Evolutionary conservation across 2,329 filamentous ascomycete species (phyloP).

Genomic region (Ascomycota sp.): DNA sequence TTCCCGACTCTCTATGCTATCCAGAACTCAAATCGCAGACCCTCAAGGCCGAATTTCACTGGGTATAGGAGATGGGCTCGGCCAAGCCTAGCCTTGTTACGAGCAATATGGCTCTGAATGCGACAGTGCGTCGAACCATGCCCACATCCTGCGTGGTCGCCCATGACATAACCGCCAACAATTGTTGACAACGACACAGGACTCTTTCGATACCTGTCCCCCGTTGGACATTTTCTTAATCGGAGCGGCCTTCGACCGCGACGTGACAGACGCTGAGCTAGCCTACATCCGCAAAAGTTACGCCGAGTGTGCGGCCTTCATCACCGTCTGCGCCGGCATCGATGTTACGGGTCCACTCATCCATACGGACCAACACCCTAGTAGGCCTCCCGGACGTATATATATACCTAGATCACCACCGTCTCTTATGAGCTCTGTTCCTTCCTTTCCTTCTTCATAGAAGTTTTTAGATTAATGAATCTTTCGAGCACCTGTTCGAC

Average conservation of each 20-base stretch:
- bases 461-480: no score
- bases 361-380: no score
- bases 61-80: constrained; percentile 11
- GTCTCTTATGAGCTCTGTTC: no score
- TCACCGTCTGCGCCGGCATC: constrained; percentile 19
- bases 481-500: no score
- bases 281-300: constrained; percentile 15
- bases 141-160: neutral
- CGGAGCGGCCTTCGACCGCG: constrained; percentile 14
- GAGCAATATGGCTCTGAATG: constrained; percentile 8
- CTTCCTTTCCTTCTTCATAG: no score
- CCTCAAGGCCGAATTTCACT: constrained; percentile 12
- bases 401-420: no score
- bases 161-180: neutral
- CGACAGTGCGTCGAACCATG: constrained; percentile 7
- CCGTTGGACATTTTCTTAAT: constrained; percentile 20
- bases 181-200: constrained; percentile 6
- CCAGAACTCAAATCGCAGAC: constrained; percentile 5
- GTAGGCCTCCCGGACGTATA: no score
- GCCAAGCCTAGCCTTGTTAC: constrained; percentile 5
- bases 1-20: constrained; percentile 4
- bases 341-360: no score
- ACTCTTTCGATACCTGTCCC: constrained; percentile 18
- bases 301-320: constrained; percentile 14
- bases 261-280: constrained; percentile 12